Conservation (phyloP, 768 basidiomycete genomes). For the Rhodotorula graminis region DNA sequence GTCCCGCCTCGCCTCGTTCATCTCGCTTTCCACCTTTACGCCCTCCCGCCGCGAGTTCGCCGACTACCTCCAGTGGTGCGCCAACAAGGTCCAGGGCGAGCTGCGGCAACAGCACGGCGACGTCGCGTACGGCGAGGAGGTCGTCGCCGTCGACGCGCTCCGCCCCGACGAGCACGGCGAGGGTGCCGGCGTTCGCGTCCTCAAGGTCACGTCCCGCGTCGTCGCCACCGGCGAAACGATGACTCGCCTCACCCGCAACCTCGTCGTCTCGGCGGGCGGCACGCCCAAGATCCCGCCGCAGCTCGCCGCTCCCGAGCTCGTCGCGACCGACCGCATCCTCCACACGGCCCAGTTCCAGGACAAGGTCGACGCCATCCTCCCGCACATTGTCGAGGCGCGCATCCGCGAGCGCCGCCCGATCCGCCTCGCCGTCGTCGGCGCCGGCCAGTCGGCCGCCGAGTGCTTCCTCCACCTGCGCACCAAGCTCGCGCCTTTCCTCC, state of each 20-base stretch:
- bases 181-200: conserved; percentile 5
- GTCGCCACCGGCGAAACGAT: conserved; percentile 6
- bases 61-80: conserved; percentile 58
- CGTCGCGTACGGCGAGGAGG: conserved; percentile 54
- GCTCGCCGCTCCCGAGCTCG: conserved; percentile 52
- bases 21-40: conserved; percentile 55
- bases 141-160: conserved; percentile 49
- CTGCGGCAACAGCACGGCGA: conserved; percentile 48
- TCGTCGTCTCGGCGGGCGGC: conserved; percentile 57
- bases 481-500: conserved; percentile 13
- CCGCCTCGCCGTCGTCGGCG: conserved; percentile 36
- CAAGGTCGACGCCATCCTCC: conserved; percentile 50
- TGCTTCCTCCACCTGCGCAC: conserved; percentile 31
- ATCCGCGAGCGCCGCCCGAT: conserved; percentile 40
- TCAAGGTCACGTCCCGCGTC: conserved; percentile 15
- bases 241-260: conserved; percentile 47
- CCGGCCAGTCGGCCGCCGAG: conserved; percentile 34
- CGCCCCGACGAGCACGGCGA: not conserved
- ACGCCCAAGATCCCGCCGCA: conserved; percentile 50
- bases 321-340: conserved; percentile 51
- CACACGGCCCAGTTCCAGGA: conserved; percentile 34
- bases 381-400: conserved; percentile 14
- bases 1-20: conserved; percentile 54
- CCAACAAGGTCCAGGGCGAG: conserved; percentile 50
- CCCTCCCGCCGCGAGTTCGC: conserved; percentile 55